A percentile compares a stretch with the other conserved stretches of the same genome.
These are phyloP conservation scores for Omphalotus olearius DNA, from an alignment of 1,284 basidiomycete genomes.

Conservation along the genomic window DNA sequence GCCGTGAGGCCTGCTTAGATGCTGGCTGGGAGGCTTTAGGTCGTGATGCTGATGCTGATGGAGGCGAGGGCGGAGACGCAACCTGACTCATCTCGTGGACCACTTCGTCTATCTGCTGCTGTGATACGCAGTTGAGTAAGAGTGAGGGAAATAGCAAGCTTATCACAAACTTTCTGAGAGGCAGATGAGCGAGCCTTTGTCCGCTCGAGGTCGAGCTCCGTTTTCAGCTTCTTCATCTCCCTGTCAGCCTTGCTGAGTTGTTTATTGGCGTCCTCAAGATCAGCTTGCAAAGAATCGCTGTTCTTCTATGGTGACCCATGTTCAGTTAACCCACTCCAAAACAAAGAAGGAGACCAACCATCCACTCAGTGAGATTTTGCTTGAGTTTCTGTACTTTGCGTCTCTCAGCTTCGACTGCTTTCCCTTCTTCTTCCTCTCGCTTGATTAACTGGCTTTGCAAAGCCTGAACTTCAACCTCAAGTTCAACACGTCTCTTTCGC, in stretches of 20 bases:
- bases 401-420: slow-evolving; percentile 35
- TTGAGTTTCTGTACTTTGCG: slow-evolving; percentile 42
- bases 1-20: slow-evolving; percentile 1
- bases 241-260: slow-evolving; percentile 33
- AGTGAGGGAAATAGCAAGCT: background rate
- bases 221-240: slow-evolving; percentile 38
- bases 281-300: slow-evolving; percentile 20
- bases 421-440: slow-evolving; percentile 28
- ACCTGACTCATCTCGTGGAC: slow-evolving; percentile 13
- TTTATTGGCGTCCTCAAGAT: slow-evolving; percentile 25
- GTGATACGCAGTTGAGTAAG: background rate
- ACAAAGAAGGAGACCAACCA: slow-evolving; percentile 29
- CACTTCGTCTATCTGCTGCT: slow-evolving; percentile 14
- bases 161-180: slow-evolving; percentile 3
- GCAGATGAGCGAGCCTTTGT: slow-evolving; percentile 20
- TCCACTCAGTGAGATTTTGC: slow-evolving; percentile 33
- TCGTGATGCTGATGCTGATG: slow-evolving; percentile 10
- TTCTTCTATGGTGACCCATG: background rate
- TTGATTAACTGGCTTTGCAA: slow-evolving; percentile 40
- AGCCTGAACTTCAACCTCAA: slow-evolving; percentile 52
- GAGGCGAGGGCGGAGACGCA: slow-evolving; percentile 15
- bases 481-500: slow-evolving; percentile 49
- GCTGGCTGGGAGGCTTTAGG: slow-evolving; percentile 1
- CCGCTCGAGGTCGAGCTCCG: slow-evolving; percentile 35
- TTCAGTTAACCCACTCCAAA: background rate